Percentiles rank a stretch among this genome's conserved stretches.
These are phyloP conservation scores for Pythium myriotylum DNA, from an alignment of 352 stramenopile species.

Conservation along the genomic window DNA sequence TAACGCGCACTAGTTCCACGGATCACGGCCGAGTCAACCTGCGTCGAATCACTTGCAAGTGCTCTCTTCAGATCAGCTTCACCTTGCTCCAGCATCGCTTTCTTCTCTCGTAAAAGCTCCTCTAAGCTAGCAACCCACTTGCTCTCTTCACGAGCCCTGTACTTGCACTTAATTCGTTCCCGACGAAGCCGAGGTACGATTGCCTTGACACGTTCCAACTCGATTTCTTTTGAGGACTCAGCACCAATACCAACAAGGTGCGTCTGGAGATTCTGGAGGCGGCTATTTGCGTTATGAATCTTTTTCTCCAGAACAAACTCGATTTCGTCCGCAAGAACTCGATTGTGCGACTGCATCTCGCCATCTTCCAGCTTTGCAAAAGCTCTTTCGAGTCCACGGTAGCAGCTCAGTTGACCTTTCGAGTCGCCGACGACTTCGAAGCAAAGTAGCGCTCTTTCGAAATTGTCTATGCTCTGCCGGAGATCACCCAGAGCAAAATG, in stretches of 20 bases:
- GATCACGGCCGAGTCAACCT: conserved; percentile 73
- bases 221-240: conserved; percentile 62
- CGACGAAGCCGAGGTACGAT: conserved; percentile 61
- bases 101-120: conserved; percentile 62
- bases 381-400: conserved; percentile 52
- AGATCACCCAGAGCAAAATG: conserved; percentile 49
- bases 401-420: conserved; percentile 53
- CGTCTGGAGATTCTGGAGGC: conserved; percentile 52
- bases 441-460: conserved; percentile 51
- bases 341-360: conserved; percentile 48
- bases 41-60: conserved; percentile 57
- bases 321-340: conserved; percentile 62
- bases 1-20: conserved; percentile 59
- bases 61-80: conserved; percentile 70
- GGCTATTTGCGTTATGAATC: conserved; percentile 32
- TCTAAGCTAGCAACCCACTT: conserved; percentile 58
- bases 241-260: conserved; percentile 63
- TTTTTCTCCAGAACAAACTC: conserved; percentile 66
- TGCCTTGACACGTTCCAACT: conserved; percentile 63
- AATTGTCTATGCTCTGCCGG: conserved; percentile 52
- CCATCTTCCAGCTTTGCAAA: conserved; percentile 55
- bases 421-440: conserved; percentile 54
- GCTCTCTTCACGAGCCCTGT: conserved; percentile 56
- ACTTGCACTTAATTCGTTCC: conserved; percentile 60
- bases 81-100: conserved; percentile 49